Evolutionary conservation across 108 stramenopile species (phyloP).

Genomic region (Nannochloropsis salina): DNA sequence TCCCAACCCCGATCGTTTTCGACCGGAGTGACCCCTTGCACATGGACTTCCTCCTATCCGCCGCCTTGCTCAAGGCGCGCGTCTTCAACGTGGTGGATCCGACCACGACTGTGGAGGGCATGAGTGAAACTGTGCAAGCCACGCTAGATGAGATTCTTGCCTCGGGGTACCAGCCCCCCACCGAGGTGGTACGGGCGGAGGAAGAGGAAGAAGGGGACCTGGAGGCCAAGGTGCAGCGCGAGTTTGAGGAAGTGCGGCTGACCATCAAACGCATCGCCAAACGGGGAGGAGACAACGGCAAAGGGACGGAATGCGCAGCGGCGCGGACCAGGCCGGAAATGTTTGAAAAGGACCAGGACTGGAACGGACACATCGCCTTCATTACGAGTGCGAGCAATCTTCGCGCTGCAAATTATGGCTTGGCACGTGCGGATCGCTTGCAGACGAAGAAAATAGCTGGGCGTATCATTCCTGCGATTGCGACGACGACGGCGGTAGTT

Average conservation of each 20-base stretch:
- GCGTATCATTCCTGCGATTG: slow-evolving; percentile 50
- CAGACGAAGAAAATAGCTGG: slow-evolving; percentile 47
- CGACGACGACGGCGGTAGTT: slow-evolving; percentile 52
- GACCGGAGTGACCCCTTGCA: slow-evolving; percentile 28
- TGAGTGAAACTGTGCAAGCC: background rate
- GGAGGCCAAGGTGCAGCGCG: slow-evolving; percentile 10
- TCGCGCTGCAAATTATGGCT: slow-evolving; percentile 48
- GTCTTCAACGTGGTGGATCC: slow-evolving; percentile 20
- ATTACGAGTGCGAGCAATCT: slow-evolving; percentile 49
- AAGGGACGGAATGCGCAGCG: background rate
- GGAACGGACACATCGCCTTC: slow-evolving; percentile 55
- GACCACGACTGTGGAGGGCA: background rate
- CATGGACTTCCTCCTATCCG: slow-evolving; percentile 41
- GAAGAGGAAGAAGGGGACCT: slow-evolving; percentile 8
- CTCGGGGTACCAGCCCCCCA: background rate
- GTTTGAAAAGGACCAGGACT: slow-evolving; percentile 50
- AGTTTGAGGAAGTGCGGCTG: slow-evolving; percentile 23
- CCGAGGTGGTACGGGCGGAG: background rate
- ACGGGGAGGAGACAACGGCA: background rate
- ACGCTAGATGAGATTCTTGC: background rate
- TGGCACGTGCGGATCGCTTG: slow-evolving; percentile 44
- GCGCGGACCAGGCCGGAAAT: slow-evolving; percentile 15
- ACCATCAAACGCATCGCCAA: slow-evolving; percentile 23
- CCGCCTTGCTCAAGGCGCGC: slow-evolving; percentile 30
- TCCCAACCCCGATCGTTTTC: slow-evolving; percentile 19